These are phyloP conservation scores for Cardamine occulta DNA, from an alignment of 345 rosid genomes.

Conservation along the genomic window DNA sequence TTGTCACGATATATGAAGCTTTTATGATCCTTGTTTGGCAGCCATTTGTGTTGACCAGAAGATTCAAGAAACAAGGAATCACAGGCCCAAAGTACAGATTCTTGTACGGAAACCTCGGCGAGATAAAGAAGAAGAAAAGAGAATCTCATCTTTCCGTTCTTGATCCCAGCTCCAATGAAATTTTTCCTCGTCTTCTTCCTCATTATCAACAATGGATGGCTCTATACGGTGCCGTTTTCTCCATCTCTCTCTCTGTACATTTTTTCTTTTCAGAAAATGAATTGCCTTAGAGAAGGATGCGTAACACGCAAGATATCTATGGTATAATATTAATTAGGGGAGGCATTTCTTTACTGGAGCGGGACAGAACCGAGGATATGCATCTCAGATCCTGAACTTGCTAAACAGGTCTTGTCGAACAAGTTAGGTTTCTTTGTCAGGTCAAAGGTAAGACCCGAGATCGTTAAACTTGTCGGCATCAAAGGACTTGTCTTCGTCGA, in stretches of 20 bases:
- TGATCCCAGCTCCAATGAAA: constrained; percentile 8
- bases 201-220: constrained; percentile 18
- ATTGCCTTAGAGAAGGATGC: background rate
- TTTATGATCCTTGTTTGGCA: constrained; percentile 28
- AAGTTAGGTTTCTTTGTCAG: constrained; percentile 41
- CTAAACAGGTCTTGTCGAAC: constrained; percentile 43
- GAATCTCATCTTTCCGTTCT: constrained; percentile 21
- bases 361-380: constrained; percentile 45
- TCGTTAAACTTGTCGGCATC: constrained; percentile 32
- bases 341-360: constrained; percentile 45
- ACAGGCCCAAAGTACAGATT: constrained; percentile 28
- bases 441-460: constrained; percentile 8
- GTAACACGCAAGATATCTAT: background rate
- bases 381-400: constrained; percentile 46
- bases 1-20: background rate
- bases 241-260: background rate
- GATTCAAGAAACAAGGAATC: constrained; percentile 41
- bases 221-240: constrained; percentile 26
- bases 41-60: constrained; percentile 29
- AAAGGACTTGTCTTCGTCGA: constrained; percentile 39
- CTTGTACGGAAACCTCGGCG: constrained; percentile 14
- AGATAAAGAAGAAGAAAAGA: constrained; percentile 24
- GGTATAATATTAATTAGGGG: constrained; percentile 2
- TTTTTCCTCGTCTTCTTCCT: constrained; percentile 13
- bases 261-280: background rate